phyloP scores from a whole-genome alignment of 805 yeast species.

The Dipodascus albidus region DNA sequence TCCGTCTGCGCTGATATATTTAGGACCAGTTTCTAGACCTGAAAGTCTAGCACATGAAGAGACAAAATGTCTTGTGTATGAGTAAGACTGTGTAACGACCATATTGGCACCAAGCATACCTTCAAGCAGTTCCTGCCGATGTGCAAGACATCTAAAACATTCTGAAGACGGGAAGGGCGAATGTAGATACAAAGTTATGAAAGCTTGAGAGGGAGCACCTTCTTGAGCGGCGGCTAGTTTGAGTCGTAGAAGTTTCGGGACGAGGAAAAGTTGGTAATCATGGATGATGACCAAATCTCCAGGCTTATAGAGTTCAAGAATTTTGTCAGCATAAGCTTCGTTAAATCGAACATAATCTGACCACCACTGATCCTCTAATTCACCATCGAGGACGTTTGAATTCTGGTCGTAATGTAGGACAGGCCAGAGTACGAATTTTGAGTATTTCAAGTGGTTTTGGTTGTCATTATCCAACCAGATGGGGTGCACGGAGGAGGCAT shows the following conservation, averaged over 20 bases:
- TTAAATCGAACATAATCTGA: slow-evolving; percentile 79
- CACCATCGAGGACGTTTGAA: slow-evolving; percentile 50
- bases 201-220: slow-evolving; percentile 70
- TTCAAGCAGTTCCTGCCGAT: slow-evolving; percentile 69
- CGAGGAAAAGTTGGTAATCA: slow-evolving; percentile 60
- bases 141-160: slow-evolving; percentile 80
- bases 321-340: slow-evolving; percentile 72
- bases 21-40: slow-evolving; percentile 51
- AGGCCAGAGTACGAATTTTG: slow-evolving; percentile 78
- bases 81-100: slow-evolving; percentile 74
- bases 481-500: background rate
- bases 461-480: background rate
- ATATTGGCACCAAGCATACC: slow-evolving; percentile 88
- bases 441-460: slow-evolving; percentile 37
- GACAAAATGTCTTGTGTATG: slow-evolving; percentile 83
- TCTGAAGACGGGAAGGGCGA: slow-evolving; percentile 90
- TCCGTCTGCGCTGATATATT: slow-evolving; percentile 59
- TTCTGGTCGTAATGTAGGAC: slow-evolving; percentile 76
- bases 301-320: slow-evolving; percentile 55
- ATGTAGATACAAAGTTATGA: slow-evolving; percentile 69
- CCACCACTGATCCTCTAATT: slow-evolving; percentile 64
- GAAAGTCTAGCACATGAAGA: slow-evolving; percentile 80
- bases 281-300: slow-evolving; percentile 82
- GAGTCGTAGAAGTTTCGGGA: slow-evolving; percentile 71
- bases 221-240: slow-evolving; percentile 50